Percentiles rank a stretch among this genome's conserved stretches.
phyloP scores from a whole-genome alignment of 805 yeast species.

The Sugiyamaella smithiae region DNA sequence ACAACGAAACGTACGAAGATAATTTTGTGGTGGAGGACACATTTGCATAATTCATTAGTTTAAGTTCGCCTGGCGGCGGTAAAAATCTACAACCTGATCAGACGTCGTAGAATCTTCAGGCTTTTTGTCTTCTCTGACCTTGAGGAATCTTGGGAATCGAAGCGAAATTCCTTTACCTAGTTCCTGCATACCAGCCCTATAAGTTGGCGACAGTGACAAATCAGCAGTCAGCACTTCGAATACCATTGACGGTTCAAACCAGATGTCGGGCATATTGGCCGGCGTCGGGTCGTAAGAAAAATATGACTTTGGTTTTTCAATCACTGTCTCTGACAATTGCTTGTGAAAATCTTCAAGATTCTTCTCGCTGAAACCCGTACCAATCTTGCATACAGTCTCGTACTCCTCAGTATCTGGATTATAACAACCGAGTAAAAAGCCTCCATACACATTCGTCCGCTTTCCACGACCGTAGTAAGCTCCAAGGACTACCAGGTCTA shows the following conservation, averaged over 20 bases:
- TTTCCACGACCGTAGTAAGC: constrained; percentile 93
- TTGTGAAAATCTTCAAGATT: constrained; percentile 59
- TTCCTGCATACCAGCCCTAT: constrained; percentile 74
- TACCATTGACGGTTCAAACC: constrained; percentile 84
- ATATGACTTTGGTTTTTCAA: constrained; percentile 60
- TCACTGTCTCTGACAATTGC: constrained; percentile 64
- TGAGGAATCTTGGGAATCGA: constrained; percentile 82
- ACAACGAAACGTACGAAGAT: constrained; percentile 22
- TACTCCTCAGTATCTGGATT: constrained; percentile 88
- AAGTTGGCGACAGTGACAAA: constrained; percentile 80
- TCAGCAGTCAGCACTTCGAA: constrained; percentile 94
- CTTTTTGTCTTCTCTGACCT: constrained; percentile 81
- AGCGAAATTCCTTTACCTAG: constrained; percentile 82
- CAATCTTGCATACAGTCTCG: constrained; percentile 95
- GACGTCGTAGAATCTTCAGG: constrained; percentile 85
- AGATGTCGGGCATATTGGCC: constrained; percentile 80
- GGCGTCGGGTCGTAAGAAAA: constrained; percentile 62
- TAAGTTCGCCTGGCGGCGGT: constrained; percentile 59
- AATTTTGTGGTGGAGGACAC: constrained; percentile 18
- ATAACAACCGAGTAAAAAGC: constrained; percentile 85
- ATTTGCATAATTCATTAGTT: not conserved
- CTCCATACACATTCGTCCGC: constrained; percentile 93
- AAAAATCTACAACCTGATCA: constrained; percentile 79
- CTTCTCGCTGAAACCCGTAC: constrained; percentile 94
- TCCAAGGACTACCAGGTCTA: constrained; percentile 90